phyloP scores from a whole-genome alignment of 495 filamentous ascomycete genomes.

The Annulohypoxylon maeteangense region DNA sequence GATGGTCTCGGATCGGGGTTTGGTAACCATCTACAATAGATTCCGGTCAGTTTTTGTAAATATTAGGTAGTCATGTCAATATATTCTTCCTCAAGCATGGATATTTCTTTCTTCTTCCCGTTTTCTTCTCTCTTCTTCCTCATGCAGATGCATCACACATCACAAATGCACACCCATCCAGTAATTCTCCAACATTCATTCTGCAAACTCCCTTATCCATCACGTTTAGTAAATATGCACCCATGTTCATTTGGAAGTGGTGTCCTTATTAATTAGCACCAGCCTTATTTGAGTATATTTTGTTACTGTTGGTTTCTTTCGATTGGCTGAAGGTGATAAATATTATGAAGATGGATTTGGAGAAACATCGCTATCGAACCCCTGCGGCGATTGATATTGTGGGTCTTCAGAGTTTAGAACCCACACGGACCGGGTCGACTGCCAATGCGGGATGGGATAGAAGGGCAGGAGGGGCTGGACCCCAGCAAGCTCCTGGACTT shows the following conservation, averaged over 20 bases:
- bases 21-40: neutral
- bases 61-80: neutral
- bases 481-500: neutral
- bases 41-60: neutral
- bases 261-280: neutral
- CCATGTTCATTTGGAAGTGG: neutral
- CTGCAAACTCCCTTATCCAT: neutral
- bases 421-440: neutral
- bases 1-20: conserved; percentile 20
- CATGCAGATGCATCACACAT: neutral
- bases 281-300: neutral
- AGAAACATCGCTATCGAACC: neutral
- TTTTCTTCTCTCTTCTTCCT: neutral
- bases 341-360: neutral
- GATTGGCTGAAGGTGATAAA: neutral
- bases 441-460: neutral
- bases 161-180: neutral
- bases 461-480: neutral
- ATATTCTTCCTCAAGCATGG: neutral
- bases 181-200: neutral
- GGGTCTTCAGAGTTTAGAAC: neutral
- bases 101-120: neutral
- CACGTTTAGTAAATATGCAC: neutral
- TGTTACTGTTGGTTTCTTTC: neutral
- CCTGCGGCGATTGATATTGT: neutral